phyloP scores from a whole-genome alignment of 106 monocot species.

The Acanthochlamys bracteata region DNA sequence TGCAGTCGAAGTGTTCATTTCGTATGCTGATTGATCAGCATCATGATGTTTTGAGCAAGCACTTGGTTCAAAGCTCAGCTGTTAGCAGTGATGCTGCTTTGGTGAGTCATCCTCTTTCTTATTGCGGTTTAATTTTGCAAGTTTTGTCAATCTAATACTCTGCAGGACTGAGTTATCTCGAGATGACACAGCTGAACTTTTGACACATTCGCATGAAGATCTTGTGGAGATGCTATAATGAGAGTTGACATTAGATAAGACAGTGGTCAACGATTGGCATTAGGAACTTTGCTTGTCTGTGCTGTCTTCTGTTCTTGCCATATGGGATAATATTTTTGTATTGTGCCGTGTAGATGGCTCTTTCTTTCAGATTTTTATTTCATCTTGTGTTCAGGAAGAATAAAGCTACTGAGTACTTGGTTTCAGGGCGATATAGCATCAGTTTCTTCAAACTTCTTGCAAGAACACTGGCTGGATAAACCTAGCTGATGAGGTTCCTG shows the following conservation, averaged over 20 bases:
- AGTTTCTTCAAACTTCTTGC: constrained; percentile 60
- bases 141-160: constrained; percentile 6
- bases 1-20: constrained; percentile 25
- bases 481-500: constrained; percentile 38
- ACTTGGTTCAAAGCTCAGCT: too few species aligned
- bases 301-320: too few species aligned
- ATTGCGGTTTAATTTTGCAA: neutral
- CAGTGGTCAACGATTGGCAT: too few species aligned
- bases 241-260: too few species aligned
- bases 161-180: constrained; percentile 46
- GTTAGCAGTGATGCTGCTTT: too few species aligned
- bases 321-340: too few species aligned
- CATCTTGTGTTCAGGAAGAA: constrained; percentile 28
- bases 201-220: constrained; percentile 25
- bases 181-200: constrained; percentile 56
- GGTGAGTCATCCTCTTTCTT: neutral
- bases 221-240: constrained; percentile 38
- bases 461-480: constrained; percentile 47
- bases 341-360: too few species aligned
- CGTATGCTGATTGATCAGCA: constrained; percentile 3
- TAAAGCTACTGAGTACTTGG: constrained; percentile 65
- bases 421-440: constrained; percentile 65
- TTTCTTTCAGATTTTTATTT: too few species aligned
- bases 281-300: constrained; percentile 7
- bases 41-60: too few species aligned